Evolutionary conservation across 1,139 yeast species (phyloP).

Genomic region (Scheffersomyces illinoinensis): DNA sequence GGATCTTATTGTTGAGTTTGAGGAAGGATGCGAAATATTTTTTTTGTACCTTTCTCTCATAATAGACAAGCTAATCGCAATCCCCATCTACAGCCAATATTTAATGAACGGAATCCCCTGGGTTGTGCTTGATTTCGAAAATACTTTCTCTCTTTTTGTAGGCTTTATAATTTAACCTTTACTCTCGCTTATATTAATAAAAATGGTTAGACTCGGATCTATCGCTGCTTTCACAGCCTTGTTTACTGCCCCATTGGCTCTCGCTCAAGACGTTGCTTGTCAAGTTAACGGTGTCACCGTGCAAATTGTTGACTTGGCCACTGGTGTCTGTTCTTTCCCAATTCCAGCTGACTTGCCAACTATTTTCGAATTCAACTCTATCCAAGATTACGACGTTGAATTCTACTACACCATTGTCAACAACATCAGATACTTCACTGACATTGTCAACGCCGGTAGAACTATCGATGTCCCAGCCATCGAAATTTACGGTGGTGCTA

Average conservation of each 20-base stretch:
- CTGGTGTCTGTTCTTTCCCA: slow-evolving; percentile 43
- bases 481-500: slow-evolving; percentile 23
- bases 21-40: background rate
- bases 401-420: slow-evolving; percentile 36
- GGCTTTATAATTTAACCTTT: background rate
- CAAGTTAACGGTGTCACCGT: slow-evolving; percentile 32
- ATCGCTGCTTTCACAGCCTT: slow-evolving; percentile 20
- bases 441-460: slow-evolving; percentile 39
- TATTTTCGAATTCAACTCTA: slow-evolving; percentile 25
- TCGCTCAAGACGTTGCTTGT: slow-evolving; percentile 40
- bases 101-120: background rate
- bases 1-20: background rate
- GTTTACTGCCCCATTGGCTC: slow-evolving; percentile 16
- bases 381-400: slow-evolving; percentile 35
- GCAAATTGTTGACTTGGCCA: slow-evolving; percentile 41
- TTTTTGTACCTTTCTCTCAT: background rate
- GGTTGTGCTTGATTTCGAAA: background rate
- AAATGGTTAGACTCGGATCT: slow-evolving; percentile 16
- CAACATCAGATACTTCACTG: slow-evolving; percentile 29
- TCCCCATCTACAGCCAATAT: background rate
- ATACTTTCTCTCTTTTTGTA: background rate
- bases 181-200: background rate
- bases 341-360: slow-evolving; percentile 31
- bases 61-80: background rate
- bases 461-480: slow-evolving; percentile 35